Evolutionary conservation across 768 basidiomycete genomes (phyloP).

Genomic region (Clavaria fumosa): DNA sequence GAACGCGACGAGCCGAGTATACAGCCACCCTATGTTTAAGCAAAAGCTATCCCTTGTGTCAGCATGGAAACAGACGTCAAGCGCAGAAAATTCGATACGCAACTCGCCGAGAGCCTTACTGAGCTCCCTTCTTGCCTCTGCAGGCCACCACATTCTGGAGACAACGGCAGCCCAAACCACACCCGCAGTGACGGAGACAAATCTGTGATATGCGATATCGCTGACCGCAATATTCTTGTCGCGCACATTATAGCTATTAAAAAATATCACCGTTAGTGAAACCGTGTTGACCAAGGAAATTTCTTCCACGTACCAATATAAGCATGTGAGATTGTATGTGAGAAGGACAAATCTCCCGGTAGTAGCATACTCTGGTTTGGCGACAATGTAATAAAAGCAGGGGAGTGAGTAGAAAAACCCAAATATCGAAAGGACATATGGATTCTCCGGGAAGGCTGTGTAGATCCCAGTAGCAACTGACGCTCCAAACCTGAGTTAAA

Average conservation of each 20-base stretch:
- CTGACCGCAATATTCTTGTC: slow-evolving; percentile 42
- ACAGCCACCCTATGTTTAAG: slow-evolving; percentile 87
- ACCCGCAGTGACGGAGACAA: slow-evolving; percentile 67
- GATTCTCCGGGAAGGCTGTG: slow-evolving; percentile 59
- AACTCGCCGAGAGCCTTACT: slow-evolving; percentile 79
- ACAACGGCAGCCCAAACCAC: slow-evolving; percentile 83
- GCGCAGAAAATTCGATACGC: not conserved
- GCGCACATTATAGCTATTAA: slow-evolving; percentile 62
- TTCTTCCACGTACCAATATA: slow-evolving; percentile 34
- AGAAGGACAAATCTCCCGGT: slow-evolving; percentile 69
- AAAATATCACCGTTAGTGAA: not conserved
- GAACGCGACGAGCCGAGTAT: slow-evolving; percentile 77
- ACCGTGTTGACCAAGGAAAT: slow-evolving; percentile 3
- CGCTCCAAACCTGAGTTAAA: slow-evolving; percentile 51
- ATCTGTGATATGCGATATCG: slow-evolving; percentile 62
- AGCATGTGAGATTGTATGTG: slow-evolving; percentile 81
- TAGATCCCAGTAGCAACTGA: slow-evolving; percentile 58
- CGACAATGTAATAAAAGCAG: slow-evolving; percentile 84
- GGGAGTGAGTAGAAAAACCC: slow-evolving; percentile 87
- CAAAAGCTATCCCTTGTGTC: slow-evolving; percentile 52
- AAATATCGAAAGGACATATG: slow-evolving; percentile 58
- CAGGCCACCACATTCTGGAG: slow-evolving; percentile 90
- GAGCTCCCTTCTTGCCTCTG: slow-evolving; percentile 82
- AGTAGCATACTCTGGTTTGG: slow-evolving; percentile 59
- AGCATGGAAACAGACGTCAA: not conserved